Evolutionary conservation across 192 early-diverging fungal genomes (phyloP), one percentile per base, ranked within the genome.

Genomic region (Dispira parvispora): DNA sequence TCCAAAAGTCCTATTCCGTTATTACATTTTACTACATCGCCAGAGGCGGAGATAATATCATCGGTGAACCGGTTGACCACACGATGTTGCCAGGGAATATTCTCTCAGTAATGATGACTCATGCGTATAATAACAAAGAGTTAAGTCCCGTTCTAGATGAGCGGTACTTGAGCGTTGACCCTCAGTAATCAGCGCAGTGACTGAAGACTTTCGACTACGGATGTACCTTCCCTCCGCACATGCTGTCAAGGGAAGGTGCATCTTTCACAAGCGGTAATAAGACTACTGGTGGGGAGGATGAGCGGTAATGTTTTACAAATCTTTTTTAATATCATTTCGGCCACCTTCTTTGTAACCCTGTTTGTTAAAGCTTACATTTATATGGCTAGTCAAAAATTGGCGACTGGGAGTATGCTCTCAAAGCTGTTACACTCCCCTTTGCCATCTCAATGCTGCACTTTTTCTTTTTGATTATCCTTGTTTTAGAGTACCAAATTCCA

Each of bases 1-100:
- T 71, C 11, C 49, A 52, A 2, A 64, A 65, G 20, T 57, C 50
- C 11, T 88, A 88, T 64, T 63, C 64, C 49, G 62, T 83, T 0
- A 45, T 75, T 42, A 79, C 80, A 2, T 64, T 79, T 8, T 71
- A 80, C 60, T 90, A 84, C 72, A 14, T 85, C 8, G 62, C 78
- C 13, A 67, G 28, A 3, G 84, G 83, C 44, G 84, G 85, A 20
- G 88, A 86, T 68, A 67, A 72, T 16, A 64, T 85, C 16, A 25
- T 84, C 3, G 62, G 62, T 9, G 64, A 64, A 26, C 60, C 68
- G 25, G 32, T 65, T 3, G 55, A 64, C 1, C 58, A 55, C 20
- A 27, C 21, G 8, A 18, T 13, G 18, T 28, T 14, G 16, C 13
- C 28, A 8, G 28, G 12, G 3, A 28, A 55, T 55, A 23, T 55